Evolutionary conservation across 106 monocot species (phyloP), one percentile per base, ranked within the genome.

Genomic region (Dendrobium nobile): DNA sequence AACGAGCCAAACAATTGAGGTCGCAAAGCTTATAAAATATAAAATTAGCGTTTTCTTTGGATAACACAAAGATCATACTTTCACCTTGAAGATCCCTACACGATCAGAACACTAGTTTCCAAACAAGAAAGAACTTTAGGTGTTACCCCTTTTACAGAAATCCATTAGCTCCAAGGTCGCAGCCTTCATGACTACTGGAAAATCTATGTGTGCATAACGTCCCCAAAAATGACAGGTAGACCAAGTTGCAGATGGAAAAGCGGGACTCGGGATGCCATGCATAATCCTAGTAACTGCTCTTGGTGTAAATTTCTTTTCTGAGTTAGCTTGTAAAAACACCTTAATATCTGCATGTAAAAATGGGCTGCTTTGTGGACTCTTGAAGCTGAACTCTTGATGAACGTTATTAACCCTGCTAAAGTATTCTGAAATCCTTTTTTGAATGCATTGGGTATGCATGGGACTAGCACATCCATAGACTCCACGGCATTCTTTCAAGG

Each of bases 191-290:
- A 99, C 92, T 10, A 80, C 79, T 6, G 88, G 79, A 84, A 99
- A 99, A 79, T 99, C 98, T 75, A 86, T 67, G 82, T 91, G 79
- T 22, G 85, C 77, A 64, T 95, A 95, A 19, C 95, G 82, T 15
- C 95, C 98, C 98, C 98, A 99, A 82, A 99, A 95, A 84, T 99
- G 94, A 47, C 89, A 80, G 58, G 87, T 92, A 0, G 88, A 87
- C 98, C 98, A 99, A 78, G 75, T 92, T 79, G 89, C 77, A 61
- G 89, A 86, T 67, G 98, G 91, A 83, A 93, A 99, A 81, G 93
- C 89, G 72, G 98, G 98, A 84, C 98, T 99, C 43, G 98, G 75
- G 56, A 99, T 93, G 83, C 98, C 98, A 84, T 99, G 92, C 98
- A 95, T 90, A 78, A 99, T 99, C 78, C 98, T 91, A 59, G 98